A percentile compares a stretch with the other conserved stretches of the same genome.
Conservation (phyloP, 257 asterid species). For the Ophiorrhiza pumila region DNA sequence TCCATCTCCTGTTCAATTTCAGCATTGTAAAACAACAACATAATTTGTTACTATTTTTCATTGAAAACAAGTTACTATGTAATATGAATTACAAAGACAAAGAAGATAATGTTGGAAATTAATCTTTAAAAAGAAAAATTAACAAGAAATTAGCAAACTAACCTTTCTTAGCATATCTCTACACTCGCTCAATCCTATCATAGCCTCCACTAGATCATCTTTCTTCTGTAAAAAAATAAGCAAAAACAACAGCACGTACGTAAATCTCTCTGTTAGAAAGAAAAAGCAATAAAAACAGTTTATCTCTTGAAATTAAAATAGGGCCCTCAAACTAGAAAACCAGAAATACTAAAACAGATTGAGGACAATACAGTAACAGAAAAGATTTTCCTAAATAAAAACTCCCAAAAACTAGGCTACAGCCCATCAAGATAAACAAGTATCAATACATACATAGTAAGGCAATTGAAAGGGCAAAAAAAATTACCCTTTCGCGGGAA, state of each 20-base stretch:
- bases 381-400: too few relatives aligned
- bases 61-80: too few relatives aligned
- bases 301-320: neutral
- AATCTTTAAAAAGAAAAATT: too few relatives aligned
- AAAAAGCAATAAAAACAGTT: neutral
- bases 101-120: too few relatives aligned
- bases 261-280: neutral
- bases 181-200: slow-evolving; percentile 36
- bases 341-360: too few relatives aligned
- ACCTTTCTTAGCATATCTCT: slow-evolving; percentile 45
- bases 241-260: neutral
- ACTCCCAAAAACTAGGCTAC: too few relatives aligned
- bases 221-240: slow-evolving; percentile 32
- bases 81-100: too few relatives aligned
- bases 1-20: slow-evolving; percentile 35
- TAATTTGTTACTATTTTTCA: too few relatives aligned
- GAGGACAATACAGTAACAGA: too few relatives aligned
- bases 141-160: slow-evolving; percentile 18
- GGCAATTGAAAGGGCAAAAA: too few relatives aligned
- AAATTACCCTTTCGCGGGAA: slow-evolving; percentile 35
- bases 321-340: neutral
- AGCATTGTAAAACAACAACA: neutral
- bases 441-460: too few relatives aligned
- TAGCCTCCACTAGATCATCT: slow-evolving; percentile 27
- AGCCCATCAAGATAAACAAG: too few relatives aligned